Evolutionary conservation across 1,284 basidiomycete genomes (phyloP).

Genomic region (Trichosporon coremiiforme): DNA sequence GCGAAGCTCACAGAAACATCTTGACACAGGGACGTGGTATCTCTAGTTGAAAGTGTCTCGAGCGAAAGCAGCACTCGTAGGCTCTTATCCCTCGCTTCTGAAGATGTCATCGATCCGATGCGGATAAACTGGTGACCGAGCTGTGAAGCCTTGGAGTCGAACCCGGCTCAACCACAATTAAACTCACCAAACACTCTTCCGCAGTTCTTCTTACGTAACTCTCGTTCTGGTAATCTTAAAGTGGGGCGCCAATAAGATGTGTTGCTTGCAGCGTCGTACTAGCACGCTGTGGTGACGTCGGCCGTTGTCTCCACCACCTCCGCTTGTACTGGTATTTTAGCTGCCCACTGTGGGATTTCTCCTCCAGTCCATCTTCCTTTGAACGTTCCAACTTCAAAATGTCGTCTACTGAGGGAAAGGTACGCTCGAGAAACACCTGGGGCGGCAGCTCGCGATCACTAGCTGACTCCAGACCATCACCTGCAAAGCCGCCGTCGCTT

Average conservation of each 20-base stretch:
- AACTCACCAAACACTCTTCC: too few relatives aligned
- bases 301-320: not conserved
- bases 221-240: too few relatives aligned
- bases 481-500: constrained; percentile 95
- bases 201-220: too few relatives aligned
- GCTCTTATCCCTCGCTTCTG: too few relatives aligned
- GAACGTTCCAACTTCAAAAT: constrained; percentile 11
- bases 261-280: not conserved
- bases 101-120: too few relatives aligned
- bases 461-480: constrained; percentile 63
- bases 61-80: not conserved
- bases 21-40: not conserved
- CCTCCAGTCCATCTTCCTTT: constrained; percentile 1
- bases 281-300: constrained; percentile 5
- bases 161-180: too few relatives aligned
- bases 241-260: too few relatives aligned
- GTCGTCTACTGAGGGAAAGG: constrained; percentile 31
- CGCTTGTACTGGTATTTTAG: not conserved
- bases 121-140: not conserved
- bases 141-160: constrained; percentile 15
- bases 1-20: not conserved
- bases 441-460: too few relatives aligned
- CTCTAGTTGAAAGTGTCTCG: too few relatives aligned
- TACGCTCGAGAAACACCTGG: not conserved
- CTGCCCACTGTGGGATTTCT: constrained; percentile 1